Base-by-base conservation (phyloP, 148 eudicot species). In the Chenopodium berlandieri region DNA sequence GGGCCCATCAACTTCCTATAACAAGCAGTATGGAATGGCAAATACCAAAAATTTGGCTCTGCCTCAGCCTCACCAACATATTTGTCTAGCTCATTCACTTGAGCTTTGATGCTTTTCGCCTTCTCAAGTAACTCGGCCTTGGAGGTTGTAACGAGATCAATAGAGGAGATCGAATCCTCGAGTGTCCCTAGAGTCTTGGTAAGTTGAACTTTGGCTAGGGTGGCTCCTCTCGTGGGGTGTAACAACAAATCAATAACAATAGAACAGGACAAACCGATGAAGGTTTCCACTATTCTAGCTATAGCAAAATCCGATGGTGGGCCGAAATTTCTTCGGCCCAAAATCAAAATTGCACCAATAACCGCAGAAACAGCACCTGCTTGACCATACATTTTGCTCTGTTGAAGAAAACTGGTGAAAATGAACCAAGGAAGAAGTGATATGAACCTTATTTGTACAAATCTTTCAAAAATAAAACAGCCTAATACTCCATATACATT, bases 391-490 rank as follows among this genome's bases (percentile, higher is more conserved):
- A 93, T 86, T 65, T 82, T 87, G 86, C 97, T 92, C 17, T 83
- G 85, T 19, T 88, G 86, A 48, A 93, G 84, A 58, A 92, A 89
- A 73, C 90, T 85, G 60, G 90, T 82, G 90, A 93, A 86, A 31
- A 93, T 82, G 85, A 93, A 90, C 95, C 97, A 93, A 54, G 97
- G 97, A 10, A 93, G 89, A 0, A 93, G 91, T 75, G 94, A 83
- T 13, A 93, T 25, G 88, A 93, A 89, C 83, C 94, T 85, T 56
- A 93, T 32, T 80, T 82, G 85, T 4, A 86, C 86, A 78, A 81
- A 84, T 67, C 74, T 86, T 73, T 89, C 86, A 71, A 90, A 92
- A n/a, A 93, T 62, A 85, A 90, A 88, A 82, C 95, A 92, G 7
- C 94, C 92, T 37, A 93, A 20, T 1, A 92, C 91, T 75, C 95